phyloP scores from a whole-genome alignment of 2,329 filamentous ascomycete species.

The Fusarium sp. region DNA sequence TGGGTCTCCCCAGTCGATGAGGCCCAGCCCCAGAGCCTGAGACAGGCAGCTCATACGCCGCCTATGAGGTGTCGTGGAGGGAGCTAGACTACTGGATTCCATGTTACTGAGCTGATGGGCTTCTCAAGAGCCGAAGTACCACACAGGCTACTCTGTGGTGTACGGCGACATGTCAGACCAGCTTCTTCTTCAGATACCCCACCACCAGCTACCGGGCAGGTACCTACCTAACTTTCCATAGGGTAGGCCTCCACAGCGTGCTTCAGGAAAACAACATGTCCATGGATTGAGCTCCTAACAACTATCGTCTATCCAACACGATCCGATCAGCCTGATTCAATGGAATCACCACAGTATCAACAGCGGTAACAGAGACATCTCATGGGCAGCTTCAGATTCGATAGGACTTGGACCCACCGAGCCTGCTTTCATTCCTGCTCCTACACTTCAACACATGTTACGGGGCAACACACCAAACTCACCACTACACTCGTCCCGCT shows the following conservation, averaged over 20 bases:
- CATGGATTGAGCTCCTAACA: not conserved
- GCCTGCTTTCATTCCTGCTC: slow-evolving; percentile 22
- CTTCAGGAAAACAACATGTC: slow-evolving; percentile 13
- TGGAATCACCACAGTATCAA: slow-evolving; percentile 8
- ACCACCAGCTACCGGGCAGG: slow-evolving; percentile 17
- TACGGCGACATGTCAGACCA: slow-evolving; percentile 34
- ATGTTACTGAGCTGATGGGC: slow-evolving; percentile 35
- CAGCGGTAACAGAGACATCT: not conserved
- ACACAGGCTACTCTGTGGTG: slow-evolving; percentile 25
- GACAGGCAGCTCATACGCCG: not conserved
- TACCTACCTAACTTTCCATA: not conserved
- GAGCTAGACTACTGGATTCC: not conserved
- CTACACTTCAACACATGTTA: slow-evolving; percentile 10
- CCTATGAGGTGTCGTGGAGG: not conserved
- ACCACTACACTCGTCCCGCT: slow-evolving; percentile 19
- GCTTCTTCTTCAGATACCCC: slow-evolving; percentile 18
- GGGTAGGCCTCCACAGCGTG: not conserved
- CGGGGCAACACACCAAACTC: slow-evolving; percentile 28
- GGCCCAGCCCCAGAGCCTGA: slow-evolving; percentile 36
- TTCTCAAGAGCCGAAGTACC: slow-evolving; percentile 34
- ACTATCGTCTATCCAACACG: slow-evolving; percentile 27
- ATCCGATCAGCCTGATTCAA: slow-evolving; percentile 27
- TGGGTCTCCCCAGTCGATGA: slow-evolving; percentile 42
- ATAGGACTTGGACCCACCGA: not conserved
- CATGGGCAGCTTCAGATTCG: not conserved